Evolutionary conservation across 805 yeast genomes (phyloP).

Genomic region (Lipomyces spencermartinsiae): DNA sequence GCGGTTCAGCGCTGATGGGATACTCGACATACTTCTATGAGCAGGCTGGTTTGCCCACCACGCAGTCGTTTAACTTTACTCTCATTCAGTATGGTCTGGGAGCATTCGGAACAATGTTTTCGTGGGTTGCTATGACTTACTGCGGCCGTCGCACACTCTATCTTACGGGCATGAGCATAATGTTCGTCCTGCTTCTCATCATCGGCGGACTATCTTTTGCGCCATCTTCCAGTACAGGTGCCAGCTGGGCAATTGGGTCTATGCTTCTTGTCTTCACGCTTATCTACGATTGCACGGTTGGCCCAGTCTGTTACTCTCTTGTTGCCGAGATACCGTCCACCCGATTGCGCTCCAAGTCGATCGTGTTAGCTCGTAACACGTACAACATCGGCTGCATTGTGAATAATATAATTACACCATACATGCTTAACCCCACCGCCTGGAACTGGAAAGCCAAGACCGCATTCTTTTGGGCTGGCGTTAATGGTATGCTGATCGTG

Average conservation of each 20-base stretch:
- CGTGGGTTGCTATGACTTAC: constrained; percentile 15
- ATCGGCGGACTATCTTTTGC: constrained; percentile 35
- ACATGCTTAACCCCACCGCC: constrained; percentile 55
- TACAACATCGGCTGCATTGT: constrained; percentile 40
- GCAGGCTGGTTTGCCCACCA: constrained; percentile 44
- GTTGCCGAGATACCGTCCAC: constrained; percentile 54
- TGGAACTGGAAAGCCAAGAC: constrained; percentile 42
- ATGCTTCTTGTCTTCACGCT: constrained; percentile 56
- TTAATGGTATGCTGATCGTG: constrained; percentile 39
- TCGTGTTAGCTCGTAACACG: constrained; percentile 51
- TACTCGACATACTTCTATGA: constrained; percentile 57
- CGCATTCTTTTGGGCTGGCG: constrained; percentile 17
- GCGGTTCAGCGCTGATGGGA: constrained; percentile 13
- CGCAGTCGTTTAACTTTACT: constrained; percentile 14
- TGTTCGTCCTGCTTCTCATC: constrained; percentile 24
- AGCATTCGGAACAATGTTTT: constrained; percentile 12
- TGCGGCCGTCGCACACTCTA: constrained; percentile 33
- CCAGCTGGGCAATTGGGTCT: constrained; percentile 47
- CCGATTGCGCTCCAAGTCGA: constrained; percentile 52
- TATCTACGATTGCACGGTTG: constrained; percentile 53
- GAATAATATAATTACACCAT: constrained; percentile 48
- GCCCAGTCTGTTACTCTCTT: constrained; percentile 54
- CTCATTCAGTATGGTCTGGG: constrained; percentile 17
- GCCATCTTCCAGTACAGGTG: constrained; percentile 34
- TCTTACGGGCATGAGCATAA: constrained; percentile 26